Evolutionary conservation across 2,329 filamentous ascomycete species (phyloP).

Genomic region (Gliomastix tumulicola): DNA sequence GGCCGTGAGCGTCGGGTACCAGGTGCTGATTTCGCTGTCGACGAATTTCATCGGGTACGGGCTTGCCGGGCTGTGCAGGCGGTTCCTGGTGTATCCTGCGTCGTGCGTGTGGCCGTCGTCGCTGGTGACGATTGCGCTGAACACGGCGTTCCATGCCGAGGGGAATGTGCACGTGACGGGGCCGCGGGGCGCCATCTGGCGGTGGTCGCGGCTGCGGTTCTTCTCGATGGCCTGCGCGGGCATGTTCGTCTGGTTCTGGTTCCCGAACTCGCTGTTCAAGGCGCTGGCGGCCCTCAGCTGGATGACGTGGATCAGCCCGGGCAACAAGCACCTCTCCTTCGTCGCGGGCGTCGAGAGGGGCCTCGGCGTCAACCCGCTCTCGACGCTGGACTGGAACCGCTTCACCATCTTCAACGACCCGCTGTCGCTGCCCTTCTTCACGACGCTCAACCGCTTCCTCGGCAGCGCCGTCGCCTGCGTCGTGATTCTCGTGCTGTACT

Average conservation of each 20-base stretch:
- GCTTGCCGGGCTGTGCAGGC: conserved; percentile 39
- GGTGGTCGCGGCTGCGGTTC: conserved; percentile 38
- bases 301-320: conserved; percentile 45
- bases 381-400: conserved; percentile 38
- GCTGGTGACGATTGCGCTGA: conserved; percentile 42
- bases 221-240: conserved; percentile 33
- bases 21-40: conserved; percentile 39
- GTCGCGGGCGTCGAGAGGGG: conserved; percentile 28
- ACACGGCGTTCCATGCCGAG: conserved; percentile 38
- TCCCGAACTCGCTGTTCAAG: conserved; percentile 43
- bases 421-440: conserved; percentile 27
- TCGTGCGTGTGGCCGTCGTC: conserved; percentile 47
- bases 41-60: conserved; percentile 51
- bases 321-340: conserved; percentile 25
- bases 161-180: conserved; percentile 16
- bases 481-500: conserved; percentile 21
- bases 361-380: conserved; percentile 30
- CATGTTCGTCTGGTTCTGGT: conserved; percentile 49
- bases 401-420: conserved; percentile 21
- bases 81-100: conserved; percentile 45
- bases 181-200: conserved; percentile 7
- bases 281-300: conserved; percentile 41
- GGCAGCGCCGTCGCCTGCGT: conserved; percentile 19
- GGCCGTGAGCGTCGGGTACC: conserved; percentile 39
- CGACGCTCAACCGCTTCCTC: conserved; percentile 23